Evolutionary conservation across 306 rosid genomes (phyloP), one percentile per base, ranked within the genome.

Genomic region (Castanopsis chinensis): DNA sequence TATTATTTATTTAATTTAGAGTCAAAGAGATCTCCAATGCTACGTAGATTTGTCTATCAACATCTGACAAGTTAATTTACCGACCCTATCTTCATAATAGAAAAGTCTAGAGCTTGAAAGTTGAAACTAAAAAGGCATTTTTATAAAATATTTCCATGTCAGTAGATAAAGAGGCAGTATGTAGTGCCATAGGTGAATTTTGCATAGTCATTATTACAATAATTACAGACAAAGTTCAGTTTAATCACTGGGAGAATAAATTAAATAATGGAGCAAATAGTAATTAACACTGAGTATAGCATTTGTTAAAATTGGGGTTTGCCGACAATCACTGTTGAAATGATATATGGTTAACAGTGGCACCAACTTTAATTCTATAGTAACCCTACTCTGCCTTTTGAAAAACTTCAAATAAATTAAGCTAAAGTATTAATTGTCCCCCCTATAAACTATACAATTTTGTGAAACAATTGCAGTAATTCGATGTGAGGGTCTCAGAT

Each of bases 291-390:
- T 25, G 55, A 43, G 30, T 23, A 3, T 28, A 13, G 54, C 15
- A 19, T 72, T 20, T 28, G 86, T 72, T 75, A 80, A 81, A 79
- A 73, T 80, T 81, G 76, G 86, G 90, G 49, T 79, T 59, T 73
- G 86, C 88, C 90, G 90, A 84, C 90, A 69, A 56, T 27, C 69
- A 74, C 77, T 84, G 74, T 81, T 18, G 3, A 56, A 17, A 78
- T 76, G 32, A 35, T 72, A 71, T 33, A 12, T 67, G 2, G 52
- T 67, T 35, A 67, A 35, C n/a, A 63, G 69, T 28, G 6, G 20
- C 20, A 27, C 9, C 69, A 13, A 28, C 69, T 28, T 63, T 63
- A 49, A 49, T 21, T 59, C 65, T 9, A 41, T 41, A 21, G 23
- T 59, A 21, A 21, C 65, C 28, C 65, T 59, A 59, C 13, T 20